Percentiles rank a stretch among this genome's conserved stretches.
Conservation (phyloP, 2,329 filamentous ascomycete species). For the Fusarium equiseti region DNA sequence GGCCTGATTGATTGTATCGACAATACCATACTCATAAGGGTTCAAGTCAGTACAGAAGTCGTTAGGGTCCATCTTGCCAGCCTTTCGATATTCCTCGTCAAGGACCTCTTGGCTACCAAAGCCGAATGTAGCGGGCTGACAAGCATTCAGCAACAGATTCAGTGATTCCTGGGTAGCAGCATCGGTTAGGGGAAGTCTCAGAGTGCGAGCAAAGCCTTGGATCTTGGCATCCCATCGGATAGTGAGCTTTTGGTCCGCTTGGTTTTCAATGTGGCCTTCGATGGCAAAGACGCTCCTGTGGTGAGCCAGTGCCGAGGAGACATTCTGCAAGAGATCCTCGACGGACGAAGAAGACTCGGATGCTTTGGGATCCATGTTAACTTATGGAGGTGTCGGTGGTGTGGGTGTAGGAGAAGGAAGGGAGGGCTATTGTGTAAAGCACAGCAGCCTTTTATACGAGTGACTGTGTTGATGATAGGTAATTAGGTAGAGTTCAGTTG, state of each 20-base stretch:
- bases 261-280: neutral
- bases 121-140: conserved; percentile 63
- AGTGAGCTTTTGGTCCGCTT: neutral
- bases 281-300: conserved; percentile 22
- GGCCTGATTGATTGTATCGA: conserved; percentile 61
- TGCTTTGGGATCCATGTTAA: neutral
- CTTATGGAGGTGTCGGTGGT: too few species aligned
- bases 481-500: too few species aligned
- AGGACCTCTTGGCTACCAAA: conserved; percentile 58
- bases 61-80: conserved; percentile 61
- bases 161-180: neutral
- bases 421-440: too few species aligned
- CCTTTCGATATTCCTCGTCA: conserved; percentile 66
- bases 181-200: neutral
- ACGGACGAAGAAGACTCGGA: fast-evolving
- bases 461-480: too few species aligned
- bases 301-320: neutral
- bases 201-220: neutral
- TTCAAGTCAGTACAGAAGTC: conserved; percentile 64
- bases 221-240: conserved; percentile 10
- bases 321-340: neutral
- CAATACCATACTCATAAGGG: conserved; percentile 64
- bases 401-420: too few species aligned
- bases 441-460: too few species aligned
- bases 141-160: neutral